These are phyloP conservation scores for Penicillium herquei DNA, from an alignment of 495 filamentous ascomycete genomes.

Conservation along the genomic window DNA sequence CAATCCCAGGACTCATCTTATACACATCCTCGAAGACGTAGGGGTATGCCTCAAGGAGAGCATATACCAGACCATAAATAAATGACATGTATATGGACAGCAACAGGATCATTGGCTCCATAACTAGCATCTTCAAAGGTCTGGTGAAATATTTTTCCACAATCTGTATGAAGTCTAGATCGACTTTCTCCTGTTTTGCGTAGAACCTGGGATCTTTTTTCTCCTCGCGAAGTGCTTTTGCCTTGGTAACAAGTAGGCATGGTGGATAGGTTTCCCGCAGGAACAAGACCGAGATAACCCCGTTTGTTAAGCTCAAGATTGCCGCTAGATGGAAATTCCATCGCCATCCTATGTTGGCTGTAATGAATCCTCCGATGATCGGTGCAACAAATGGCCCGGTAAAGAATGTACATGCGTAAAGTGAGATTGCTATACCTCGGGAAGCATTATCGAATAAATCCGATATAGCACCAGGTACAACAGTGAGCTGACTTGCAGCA, in stretches of 20 bases:
- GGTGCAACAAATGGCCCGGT: constrained; percentile 47
- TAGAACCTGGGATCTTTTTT: constrained; percentile 47
- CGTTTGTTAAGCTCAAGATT: constrained; percentile 33
- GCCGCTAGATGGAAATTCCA: constrained; percentile 48
- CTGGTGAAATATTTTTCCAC: constrained; percentile 42
- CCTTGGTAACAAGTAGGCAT: constrained; percentile 39
- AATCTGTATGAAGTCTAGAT: constrained; percentile 36
- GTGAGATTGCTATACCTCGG: constrained; percentile 47
- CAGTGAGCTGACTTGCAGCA: constrained; percentile 48
- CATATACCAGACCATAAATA: constrained; percentile 47
- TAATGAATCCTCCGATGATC: constrained; percentile 48
- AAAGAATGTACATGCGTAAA: constrained; percentile 53
- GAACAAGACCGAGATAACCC: constrained; percentile 26
- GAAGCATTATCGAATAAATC: constrained; percentile 49
- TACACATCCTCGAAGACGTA: constrained; percentile 40
- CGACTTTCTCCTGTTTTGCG: constrained; percentile 48
- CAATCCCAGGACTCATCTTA: constrained; percentile 33
- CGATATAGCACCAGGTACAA: constrained; percentile 49
- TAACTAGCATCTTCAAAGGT: constrained; percentile 43
- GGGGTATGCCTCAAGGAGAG: constrained; percentile 43
- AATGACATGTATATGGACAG: constrained; percentile 48
- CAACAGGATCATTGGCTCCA: constrained; percentile 46
- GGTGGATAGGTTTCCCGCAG: constrained; percentile 42
- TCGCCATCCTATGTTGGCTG: constrained; percentile 43
- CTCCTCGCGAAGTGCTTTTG: constrained; percentile 34